Evolutionary conservation across 192 early-diverging fungal genomes (phyloP), one percentile per base, ranked within the genome.

Genomic region (Entomortierella chlamydospora): DNA sequence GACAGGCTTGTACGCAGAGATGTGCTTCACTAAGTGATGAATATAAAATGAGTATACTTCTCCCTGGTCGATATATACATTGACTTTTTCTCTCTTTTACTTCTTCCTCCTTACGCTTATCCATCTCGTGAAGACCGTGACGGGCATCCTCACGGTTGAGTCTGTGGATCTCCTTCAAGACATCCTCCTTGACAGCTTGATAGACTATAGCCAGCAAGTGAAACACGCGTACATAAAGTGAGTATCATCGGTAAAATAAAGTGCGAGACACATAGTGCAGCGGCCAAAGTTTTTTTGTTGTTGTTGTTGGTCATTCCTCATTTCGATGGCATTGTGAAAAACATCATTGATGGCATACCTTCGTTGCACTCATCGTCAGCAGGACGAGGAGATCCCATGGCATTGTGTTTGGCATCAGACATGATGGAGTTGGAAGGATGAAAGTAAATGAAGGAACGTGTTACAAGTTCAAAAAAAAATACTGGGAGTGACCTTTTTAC

Each of bases 91-190:
- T n/a, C n/a, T n/a, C n/a, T n/a, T n/a, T n/a, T n/a, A n/a, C n/a
- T n/a, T n/a, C n/a, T n/a, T 47, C 7, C 1, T 15, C 9, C 68
- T 79, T 83, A 57, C 82, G 58, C 58, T 86, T 72, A 67, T 86
- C 87, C 58, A 81, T 81, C 62, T 81, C 81, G 64, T 87, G 84
- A 25, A 87, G 72, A 53, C 69, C 77, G 45, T 87, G 86, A 31
- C 39, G 43, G 43, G 39, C 49, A 55, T 79, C 76, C 20, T 64
- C 62, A 7, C 62, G 45, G 76, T 70, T 79, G 54, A 79, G 37
- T 9, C 52, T 45, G 25, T 79, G 61, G n/a, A 86, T 83, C 70
- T 84, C 73, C n/a, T 72, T 53, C n/a, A 83, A 51, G 29, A 84
- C 72, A 28, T 67, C 59, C 8, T 84, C 67, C 63, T 87, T 85